Conservation (phyloP, 1,284 basidiomycete genomes). For the Naganishia cerealis region DNA sequence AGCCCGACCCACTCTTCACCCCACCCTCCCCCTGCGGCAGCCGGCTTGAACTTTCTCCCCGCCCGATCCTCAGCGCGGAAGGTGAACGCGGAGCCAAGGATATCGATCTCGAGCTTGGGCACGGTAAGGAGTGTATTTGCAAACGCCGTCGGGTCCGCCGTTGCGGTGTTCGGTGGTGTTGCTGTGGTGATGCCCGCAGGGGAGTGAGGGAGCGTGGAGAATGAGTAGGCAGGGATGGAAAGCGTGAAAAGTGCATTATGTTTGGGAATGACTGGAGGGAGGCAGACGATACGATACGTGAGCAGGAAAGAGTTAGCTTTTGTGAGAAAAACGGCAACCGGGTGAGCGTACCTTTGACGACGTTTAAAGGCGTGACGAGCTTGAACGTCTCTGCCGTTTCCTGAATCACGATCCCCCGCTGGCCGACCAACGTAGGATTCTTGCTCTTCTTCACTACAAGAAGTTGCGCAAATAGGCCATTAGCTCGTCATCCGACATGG, state of each 20-base stretch:
- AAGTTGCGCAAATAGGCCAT: not conserved
- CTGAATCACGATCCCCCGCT: constrained; percentile 55
- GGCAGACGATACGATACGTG: not conserved
- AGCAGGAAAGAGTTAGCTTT: not conserved
- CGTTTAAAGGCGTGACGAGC: constrained; percentile 45
- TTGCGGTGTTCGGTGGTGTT: not conserved
- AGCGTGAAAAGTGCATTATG: constrained; percentile 51
- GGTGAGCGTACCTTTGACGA: constrained; percentile 39
- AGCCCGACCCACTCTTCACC: constrained; percentile 46
- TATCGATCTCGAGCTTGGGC: constrained; percentile 50
- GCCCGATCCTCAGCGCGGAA: constrained; percentile 55
- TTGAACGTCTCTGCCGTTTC: constrained; percentile 56
- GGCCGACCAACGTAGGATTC: constrained; percentile 48
- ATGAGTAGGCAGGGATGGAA: constrained; percentile 50
- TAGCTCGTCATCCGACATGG: not conserved
- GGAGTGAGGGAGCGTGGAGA: constrained; percentile 33
- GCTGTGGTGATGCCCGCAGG: not conserved
- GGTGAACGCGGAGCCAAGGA: constrained; percentile 53
- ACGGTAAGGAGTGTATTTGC: constrained; percentile 32
- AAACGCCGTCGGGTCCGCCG: constrained; percentile 31
- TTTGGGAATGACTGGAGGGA: constrained; percentile 53
- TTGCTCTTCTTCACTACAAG: constrained; percentile 43
- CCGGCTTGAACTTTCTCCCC: constrained; percentile 54
- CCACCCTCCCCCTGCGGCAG: constrained; percentile 49
- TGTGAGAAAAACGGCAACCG: not conserved